Base-by-base conservation (phyloP, 2,329 filamentous ascomycete genomes). In the Atkinsonella texensis region DNA sequence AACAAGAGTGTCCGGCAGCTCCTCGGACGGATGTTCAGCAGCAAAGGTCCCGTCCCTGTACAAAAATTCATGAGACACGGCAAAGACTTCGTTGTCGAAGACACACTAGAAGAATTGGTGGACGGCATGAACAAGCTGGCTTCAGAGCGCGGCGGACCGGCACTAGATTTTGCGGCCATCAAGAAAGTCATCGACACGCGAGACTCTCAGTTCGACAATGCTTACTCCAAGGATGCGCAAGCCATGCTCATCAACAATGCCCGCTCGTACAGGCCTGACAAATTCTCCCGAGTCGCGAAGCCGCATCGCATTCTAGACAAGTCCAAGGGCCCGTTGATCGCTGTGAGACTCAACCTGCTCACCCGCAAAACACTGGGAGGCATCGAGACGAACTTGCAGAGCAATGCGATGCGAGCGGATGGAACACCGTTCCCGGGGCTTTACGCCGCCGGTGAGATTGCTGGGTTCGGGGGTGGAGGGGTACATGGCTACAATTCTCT, bases 401-500 rank as follows among this genome's bases (percentile, higher is more conserved):
- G 76, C 54, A 75, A 78, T 28, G 79, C 79, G 1, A 75, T 80
- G 69, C 68, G 64, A 48, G 67, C 73, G 28, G 77, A 78, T 6
- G 66, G 67, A 10, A 63, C 59, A 8, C 55, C 62, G 0, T 81
- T 82, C 58, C 68, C 73, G 0, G 78, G 78, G 0, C 58, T 83
- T 13, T 83, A 81, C 51, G 78, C 79, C 0, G 79, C 79, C 0
- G 79, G 79, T 6, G 79, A 83, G 60, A 76, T 68, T 1, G 77
- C 79, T 0, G 79, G 79, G 0, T 83, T 83, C 52, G 79, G 79
- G 0, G 79, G 80, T 2, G 79, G 79, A 2, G 79, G 80, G 15
- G 75, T 82, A 1, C 80, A 83, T 56, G 80, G 79, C 0, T 82
- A 83, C 57, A 80, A 70, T 57, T 76, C 79, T 1, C 72, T 83